Base-by-base conservation (phyloP, 2,329 filamentous ascomycete genomes). In the Bipolaris cookei region DNA sequence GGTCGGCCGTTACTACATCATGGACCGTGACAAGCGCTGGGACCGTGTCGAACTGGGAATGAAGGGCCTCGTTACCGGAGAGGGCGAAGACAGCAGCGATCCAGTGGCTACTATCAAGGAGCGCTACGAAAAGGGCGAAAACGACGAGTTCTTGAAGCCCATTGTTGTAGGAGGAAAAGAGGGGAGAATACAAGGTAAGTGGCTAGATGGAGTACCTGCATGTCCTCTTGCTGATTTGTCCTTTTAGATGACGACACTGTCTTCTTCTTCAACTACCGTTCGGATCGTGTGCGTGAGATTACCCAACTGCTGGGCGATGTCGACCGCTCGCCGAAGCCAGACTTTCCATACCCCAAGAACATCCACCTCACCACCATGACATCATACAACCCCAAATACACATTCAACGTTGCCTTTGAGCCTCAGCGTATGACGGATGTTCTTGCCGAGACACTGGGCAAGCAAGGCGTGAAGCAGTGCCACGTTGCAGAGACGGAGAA, bases 231-330 rank as follows among this genome's bases (percentile, higher is more conserved):
- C 67, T 75, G 67, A 75, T 63, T 57, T 44, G 53, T 59, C 53
- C 20, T 18, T 48, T 11, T 64, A 92, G 92, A 98, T 74, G 85
- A 90, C 66, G 95, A 99, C 76, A 94, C 92, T 51, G 86, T 98
- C 71, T 98, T 98, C 86, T 98, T 98, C 87, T 99, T 99, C 90
- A 99, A 99, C 88, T 99, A 99, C 85, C 92, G 95, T 73, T 98
- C 95, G 56, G 95, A 99, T 78, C 93, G 95, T 77, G 94, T 94
- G 51, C 91, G 95, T 69, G 95, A 99, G 79, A 90, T 99, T 77
- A 96, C 92, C 47, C 95, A 98, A 81, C 85, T 99, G 42, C 83
- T 99, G 53, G 95, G 95, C 68, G 90, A 90, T 77, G 88, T 94
- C 74, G 95, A 99, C 82, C 91, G 92, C 73, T 96, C 92, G 21